Evolutionary conservation across 371 early-diverging fungal species (phyloP).

Genomic region (Syncephalastrum contaminatum): DNA sequence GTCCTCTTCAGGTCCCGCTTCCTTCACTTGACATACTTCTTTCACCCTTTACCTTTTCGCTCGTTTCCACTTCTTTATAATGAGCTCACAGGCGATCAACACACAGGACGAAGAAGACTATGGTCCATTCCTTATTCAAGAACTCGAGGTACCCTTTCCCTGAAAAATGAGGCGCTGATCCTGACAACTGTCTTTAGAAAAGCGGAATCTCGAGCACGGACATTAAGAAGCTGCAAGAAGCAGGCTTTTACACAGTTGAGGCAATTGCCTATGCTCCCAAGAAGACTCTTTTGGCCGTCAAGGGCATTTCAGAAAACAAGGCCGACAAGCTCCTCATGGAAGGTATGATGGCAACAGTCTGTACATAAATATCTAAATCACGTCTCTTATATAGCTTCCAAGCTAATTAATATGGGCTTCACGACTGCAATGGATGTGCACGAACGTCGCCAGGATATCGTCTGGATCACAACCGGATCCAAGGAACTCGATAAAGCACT

Average conservation of each 20-base stretch:
- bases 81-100: no score
- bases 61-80: no score
- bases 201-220: constrained; percentile 84
- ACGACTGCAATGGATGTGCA: constrained; percentile 96
- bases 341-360: constrained; percentile 47
- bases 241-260: constrained; percentile 96
- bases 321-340: constrained; percentile 97
- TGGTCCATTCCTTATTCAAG: constrained; percentile 22
- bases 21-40: no score
- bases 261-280: constrained; percentile 96
- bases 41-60: no score
- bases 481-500: constrained; percentile 95
- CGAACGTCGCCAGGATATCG: constrained; percentile 82
- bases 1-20: no score
- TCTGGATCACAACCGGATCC: constrained; percentile 95
- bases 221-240: constrained; percentile 86
- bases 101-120: constrained; percentile 24
- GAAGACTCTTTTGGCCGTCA: constrained; percentile 88
- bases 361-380: background rate
- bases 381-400: constrained; percentile 67
- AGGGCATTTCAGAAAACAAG: constrained; percentile 98
- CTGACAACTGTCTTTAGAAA: constrained; percentile 46
- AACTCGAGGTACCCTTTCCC: constrained; percentile 18
- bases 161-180: no score
- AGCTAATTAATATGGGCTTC: constrained; percentile 97